These are phyloP conservation scores for Pisolithus microcarpus DNA, from an alignment of 768 basidiomycete genomes.

Conservation along the genomic window DNA sequence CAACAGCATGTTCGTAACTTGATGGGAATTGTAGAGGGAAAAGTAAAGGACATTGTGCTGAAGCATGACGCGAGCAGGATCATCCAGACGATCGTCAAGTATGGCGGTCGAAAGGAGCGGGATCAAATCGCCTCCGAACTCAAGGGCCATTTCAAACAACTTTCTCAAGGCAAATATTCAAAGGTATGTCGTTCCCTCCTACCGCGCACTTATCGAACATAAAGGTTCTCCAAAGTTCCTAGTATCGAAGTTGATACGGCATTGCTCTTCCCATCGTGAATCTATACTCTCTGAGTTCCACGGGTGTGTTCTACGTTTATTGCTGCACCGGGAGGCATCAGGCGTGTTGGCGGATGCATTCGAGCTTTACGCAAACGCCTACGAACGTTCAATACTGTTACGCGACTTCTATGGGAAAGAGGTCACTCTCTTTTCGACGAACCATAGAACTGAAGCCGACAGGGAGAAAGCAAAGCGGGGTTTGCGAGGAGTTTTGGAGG, in stretches of 20 bases:
- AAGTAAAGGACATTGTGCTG: constrained; percentile 77
- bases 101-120: constrained; percentile 66
- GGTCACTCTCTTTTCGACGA: constrained; percentile 58
- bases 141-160: constrained; percentile 67
- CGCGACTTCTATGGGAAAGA: constrained; percentile 92
- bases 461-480: constrained; percentile 62
- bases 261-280: constrained; percentile 66
- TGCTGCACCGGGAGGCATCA: constrained; percentile 81
- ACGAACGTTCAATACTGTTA: constrained; percentile 73
- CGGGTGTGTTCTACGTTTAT: constrained; percentile 62
- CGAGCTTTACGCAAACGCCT: constrained; percentile 80
- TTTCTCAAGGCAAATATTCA: constrained; percentile 85
- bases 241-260: constrained; percentile 69
- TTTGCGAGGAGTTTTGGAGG: constrained; percentile 60
- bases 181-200: constrained; percentile 47
- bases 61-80: constrained; percentile 92
- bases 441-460: constrained; percentile 49
- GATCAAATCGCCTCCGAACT: constrained; percentile 79
- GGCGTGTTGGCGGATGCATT: constrained; percentile 82
- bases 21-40: constrained; percentile 71
- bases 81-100: constrained; percentile 74
- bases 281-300: constrained; percentile 78
- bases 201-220: background rate
- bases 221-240: constrained; percentile 48
- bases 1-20: constrained; percentile 67